These are phyloP conservation scores for Fusarium sulawesiense DNA, from an alignment of 2,329 filamentous ascomycete species.

Conservation along the genomic window DNA sequence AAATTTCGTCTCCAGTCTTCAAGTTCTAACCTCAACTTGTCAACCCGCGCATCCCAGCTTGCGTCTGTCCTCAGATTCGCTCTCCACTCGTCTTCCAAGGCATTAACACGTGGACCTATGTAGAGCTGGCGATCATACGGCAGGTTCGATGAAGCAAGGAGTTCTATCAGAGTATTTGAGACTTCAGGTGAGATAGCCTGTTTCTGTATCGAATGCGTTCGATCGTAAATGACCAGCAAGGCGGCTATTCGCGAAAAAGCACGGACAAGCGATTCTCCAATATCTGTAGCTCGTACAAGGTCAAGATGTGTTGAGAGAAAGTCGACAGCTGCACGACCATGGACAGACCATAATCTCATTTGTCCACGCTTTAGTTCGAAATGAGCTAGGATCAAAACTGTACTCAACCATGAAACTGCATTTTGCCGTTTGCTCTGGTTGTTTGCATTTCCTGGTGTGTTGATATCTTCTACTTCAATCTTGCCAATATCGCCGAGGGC, in stretches of 20 bases:
- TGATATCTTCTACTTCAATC: conserved; percentile 12
- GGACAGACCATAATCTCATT: conserved; percentile 34
- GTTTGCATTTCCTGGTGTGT: conserved; percentile 1
- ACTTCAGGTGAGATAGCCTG: conserved; percentile 9
- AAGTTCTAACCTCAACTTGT: conserved; percentile 7
- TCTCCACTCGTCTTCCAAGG: conserved; percentile 36
- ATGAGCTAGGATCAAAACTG: conserved; percentile 24
- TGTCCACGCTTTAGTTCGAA: conserved; percentile 32
- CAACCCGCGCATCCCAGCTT: conserved; percentile 14
- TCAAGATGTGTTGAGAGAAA: conserved; percentile 20
- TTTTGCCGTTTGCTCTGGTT: conserved; percentile 7
- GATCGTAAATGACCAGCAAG: conserved; percentile 35
- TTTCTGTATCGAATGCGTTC: conserved; percentile 21
- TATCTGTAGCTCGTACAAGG: not conserved
- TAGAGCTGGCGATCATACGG: conserved; percentile 26
- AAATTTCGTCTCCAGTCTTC: conserved; percentile 24
- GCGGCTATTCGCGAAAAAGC: conserved; percentile 33
- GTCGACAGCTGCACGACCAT: conserved; percentile 29
- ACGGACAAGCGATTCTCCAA: conserved; percentile 27
- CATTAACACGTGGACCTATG: conserved; percentile 24
- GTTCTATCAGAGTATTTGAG: conserved; percentile 4
- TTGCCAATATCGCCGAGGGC: conserved; percentile 19
- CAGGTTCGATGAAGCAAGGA: conserved; percentile 1
- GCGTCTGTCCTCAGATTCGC: conserved; percentile 2
- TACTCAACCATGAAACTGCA: conserved; percentile 27